Evolutionary conservation across 192 early-diverging fungal species (phyloP).

Genomic region (Coemansia erecta): DNA sequence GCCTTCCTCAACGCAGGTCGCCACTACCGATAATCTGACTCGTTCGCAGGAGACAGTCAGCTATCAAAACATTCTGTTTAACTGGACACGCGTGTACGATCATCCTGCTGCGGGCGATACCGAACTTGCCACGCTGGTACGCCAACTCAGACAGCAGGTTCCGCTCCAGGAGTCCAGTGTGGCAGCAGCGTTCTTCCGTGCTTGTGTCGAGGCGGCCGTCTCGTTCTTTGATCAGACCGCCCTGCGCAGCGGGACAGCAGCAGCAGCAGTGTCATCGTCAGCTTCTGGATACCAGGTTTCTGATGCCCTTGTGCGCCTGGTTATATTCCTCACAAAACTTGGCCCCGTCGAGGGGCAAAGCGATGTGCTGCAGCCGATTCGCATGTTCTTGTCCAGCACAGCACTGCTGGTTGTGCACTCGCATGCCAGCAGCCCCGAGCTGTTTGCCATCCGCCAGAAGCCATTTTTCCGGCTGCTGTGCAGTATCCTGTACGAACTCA

Average conservation of each 20-base stretch:
- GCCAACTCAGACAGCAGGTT: constrained; percentile 71
- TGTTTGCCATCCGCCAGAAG: constrained; percentile 76
- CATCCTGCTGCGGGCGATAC: constrained; percentile 49
- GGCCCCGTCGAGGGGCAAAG: constrained; percentile 54
- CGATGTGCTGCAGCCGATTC: constrained; percentile 63
- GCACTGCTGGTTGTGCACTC: constrained; percentile 79
- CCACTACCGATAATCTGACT: neutral
- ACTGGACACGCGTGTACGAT: constrained; percentile 53
- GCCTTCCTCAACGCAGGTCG: neutral
- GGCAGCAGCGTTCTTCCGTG: constrained; percentile 86
- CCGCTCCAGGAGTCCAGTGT: constrained; percentile 74
- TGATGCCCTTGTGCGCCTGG: constrained; percentile 89
- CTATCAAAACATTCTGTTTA: constrained; percentile 49
- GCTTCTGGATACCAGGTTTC: constrained; percentile 72
- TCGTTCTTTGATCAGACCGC: constrained; percentile 67
- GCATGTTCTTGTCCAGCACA: constrained; percentile 83
- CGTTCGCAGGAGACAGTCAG: constrained; percentile 39
- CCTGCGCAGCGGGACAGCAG: constrained; percentile 3
- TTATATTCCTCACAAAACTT: constrained; percentile 78
- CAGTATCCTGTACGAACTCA: constrained; percentile 76
- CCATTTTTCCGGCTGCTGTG: constrained; percentile 90
- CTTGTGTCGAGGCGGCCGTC: constrained; percentile 82
- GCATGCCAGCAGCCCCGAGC: constrained; percentile 73
- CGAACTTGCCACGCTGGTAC: constrained; percentile 46
- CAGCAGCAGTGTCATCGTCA: constrained; percentile 5